A percentile compares a stretch with the other conserved stretches of the same genome.
Conservation (phyloP, 441 rosid species). For the Sinapis alba region DNA sequence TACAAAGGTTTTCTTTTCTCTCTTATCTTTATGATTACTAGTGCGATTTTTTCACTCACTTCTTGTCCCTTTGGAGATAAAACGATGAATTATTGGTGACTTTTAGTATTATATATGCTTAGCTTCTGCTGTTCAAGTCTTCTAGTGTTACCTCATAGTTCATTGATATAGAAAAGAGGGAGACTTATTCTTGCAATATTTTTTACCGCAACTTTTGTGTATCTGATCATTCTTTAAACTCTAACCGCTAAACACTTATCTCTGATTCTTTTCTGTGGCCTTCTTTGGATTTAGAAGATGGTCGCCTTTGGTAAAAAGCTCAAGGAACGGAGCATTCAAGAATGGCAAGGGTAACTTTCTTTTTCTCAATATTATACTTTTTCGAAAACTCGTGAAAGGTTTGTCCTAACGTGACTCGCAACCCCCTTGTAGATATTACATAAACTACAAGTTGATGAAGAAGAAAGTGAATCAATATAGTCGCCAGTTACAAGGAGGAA, state of each 20-base stretch:
- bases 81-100: background rate
- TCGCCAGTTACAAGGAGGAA: conserved; percentile 73
- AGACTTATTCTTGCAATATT: background rate
- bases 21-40: conserved; percentile 8
- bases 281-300: conserved; percentile 50
- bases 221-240: background rate
- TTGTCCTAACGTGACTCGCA: background rate
- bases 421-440: conserved; percentile 60
- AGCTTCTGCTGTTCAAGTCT: background rate
- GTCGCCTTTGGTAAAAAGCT: conserved; percentile 91
- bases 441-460: conserved; percentile 91
- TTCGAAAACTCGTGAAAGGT: background rate
- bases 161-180: background rate
- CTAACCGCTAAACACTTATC: background rate
- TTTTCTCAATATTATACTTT: background rate
- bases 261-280: background rate
- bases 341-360: conserved; percentile 72
- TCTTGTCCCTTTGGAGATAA: background rate
- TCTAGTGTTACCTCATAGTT: background rate
- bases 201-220: background rate
- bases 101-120: background rate
- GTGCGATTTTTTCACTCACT: background rate
- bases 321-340: conserved; percentile 78
- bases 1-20: background rate
- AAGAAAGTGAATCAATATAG: conserved; percentile 78